phyloP scores from a whole-genome alignment of 139 green algal genomes.

The Asterochloris sp. region DNA sequence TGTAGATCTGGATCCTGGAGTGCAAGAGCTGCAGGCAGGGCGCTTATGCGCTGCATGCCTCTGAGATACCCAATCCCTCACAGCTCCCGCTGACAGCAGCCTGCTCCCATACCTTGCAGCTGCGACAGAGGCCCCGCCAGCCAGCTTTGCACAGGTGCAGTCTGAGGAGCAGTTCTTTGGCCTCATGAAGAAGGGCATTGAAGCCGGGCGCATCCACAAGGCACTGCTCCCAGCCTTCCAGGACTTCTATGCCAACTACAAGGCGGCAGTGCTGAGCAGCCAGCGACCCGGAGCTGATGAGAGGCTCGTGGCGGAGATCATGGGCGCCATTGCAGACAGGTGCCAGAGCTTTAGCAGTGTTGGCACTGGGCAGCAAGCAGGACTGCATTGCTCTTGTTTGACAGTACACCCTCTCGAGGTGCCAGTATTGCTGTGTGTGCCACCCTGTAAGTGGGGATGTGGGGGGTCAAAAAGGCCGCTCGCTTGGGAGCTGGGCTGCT shows the following conservation, averaged over 20 bases:
- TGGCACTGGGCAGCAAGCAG: background rate
- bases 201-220: conserved; percentile 39
- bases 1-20: too few species aligned
- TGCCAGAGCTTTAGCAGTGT: background rate
- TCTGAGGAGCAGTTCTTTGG: conserved; percentile 56
- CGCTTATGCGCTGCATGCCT: too few species aligned
- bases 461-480: too few species aligned
- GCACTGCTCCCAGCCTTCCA: conserved; percentile 58
- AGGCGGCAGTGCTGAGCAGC: conserved; percentile 55
- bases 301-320: conserved; percentile 62
- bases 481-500: too few species aligned
- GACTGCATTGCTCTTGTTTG: too few species aligned
- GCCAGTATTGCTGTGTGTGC: too few species aligned
- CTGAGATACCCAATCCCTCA: too few species aligned
- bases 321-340: conserved; percentile 38
- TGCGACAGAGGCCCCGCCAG: conserved; percentile 4
- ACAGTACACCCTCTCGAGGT: too few species aligned
- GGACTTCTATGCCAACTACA: conserved; percentile 91
- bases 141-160: conserved; percentile 2
- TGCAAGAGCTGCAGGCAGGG: too few species aligned
- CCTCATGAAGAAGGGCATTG: conserved; percentile 46
- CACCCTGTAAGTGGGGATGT: too few species aligned
- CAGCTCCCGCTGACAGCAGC: too few species aligned
- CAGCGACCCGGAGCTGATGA: conserved; percentile 43
- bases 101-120: background rate